Conservation (phyloP, 495 filamentous ascomycete genomes). For the Saxispiralis lemnorum region DNA sequence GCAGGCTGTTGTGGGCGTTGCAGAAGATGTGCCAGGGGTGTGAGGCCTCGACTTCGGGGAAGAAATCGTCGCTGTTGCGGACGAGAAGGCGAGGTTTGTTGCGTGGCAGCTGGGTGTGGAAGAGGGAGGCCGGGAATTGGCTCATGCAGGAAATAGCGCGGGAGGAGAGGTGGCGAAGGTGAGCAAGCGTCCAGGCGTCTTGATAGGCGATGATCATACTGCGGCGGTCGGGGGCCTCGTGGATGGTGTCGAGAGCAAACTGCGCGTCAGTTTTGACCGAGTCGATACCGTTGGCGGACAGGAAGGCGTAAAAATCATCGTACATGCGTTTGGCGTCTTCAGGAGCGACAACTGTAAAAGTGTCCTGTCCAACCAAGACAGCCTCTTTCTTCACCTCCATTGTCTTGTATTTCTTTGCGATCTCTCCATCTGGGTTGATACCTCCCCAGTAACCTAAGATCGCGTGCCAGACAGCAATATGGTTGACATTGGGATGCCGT, state of each 20-base stretch:
- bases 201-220: constrained; percentile 57
- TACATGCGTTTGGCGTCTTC: constrained; percentile 63
- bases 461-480: constrained; percentile 91
- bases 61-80: constrained; percentile 90
- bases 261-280: constrained; percentile 84
- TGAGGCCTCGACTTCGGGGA: constrained; percentile 54
- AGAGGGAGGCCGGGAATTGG: constrained; percentile 62
- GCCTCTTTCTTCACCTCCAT: constrained; percentile 39
- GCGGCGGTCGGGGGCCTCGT: constrained; percentile 46
- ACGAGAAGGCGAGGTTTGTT: constrained; percentile 52
- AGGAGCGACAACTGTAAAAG: constrained; percentile 55
- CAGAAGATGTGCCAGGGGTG: constrained; percentile 91
- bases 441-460: constrained; percentile 85
- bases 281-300: constrained; percentile 50
- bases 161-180: constrained; percentile 55
- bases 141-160: constrained; percentile 88
- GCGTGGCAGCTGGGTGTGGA: constrained; percentile 59
- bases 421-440: constrained; percentile 49
- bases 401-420: constrained; percentile 65
- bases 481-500: constrained; percentile 52
- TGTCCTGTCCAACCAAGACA: constrained; percentile 35
- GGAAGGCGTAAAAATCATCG: constrained; percentile 77
- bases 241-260: constrained; percentile 63
- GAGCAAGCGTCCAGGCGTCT: constrained; percentile 69
- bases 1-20: constrained; percentile 78